Conservation (phyloP, 1,139 yeast species). For the Suhomyces choctaworum region DNA sequence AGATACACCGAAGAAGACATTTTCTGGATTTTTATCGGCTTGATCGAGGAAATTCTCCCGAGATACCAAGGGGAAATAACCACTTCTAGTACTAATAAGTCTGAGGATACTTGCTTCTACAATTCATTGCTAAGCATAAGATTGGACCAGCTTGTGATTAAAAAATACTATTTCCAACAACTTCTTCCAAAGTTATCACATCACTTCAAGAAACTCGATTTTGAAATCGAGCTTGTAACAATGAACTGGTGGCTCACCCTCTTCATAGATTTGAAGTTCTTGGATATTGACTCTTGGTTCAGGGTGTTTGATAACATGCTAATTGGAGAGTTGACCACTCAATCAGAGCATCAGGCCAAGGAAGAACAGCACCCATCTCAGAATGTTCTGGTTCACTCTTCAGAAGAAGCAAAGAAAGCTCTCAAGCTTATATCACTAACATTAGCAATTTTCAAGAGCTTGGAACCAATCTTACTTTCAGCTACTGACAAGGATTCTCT, state of each 20-base stretch:
- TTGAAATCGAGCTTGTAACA: conserved; percentile 54
- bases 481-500: conserved; percentile 14
- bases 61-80: conserved; percentile 22
- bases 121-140: conserved; percentile 44
- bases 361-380: conserved; percentile 1
- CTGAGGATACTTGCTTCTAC: conserved; percentile 13
- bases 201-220: conserved; percentile 37
- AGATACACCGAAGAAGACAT: conserved; percentile 50
- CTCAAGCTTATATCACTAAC: conserved; percentile 16
- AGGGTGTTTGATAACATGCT: conserved; percentile 54
- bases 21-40: conserved; percentile 55
- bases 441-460: conserved; percentile 16
- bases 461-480: conserved; percentile 13
- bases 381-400: not conserved
- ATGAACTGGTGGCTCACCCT: conserved; percentile 62
- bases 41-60: conserved; percentile 56
- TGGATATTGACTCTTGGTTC: conserved; percentile 55
- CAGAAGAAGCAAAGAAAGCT: conserved; percentile 11
- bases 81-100: not conserved
- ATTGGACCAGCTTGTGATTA: conserved; percentile 38
- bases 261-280: conserved; percentile 48
- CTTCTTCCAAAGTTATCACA: conserved; percentile 40
- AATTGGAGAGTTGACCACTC: conserved; percentile 21
- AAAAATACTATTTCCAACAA: conserved; percentile 22
- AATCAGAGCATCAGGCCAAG: not conserved